phyloP scores from a whole-genome alignment of 1,284 basidiomycete genomes.

The Laetiporus sulphureus region DNA sequence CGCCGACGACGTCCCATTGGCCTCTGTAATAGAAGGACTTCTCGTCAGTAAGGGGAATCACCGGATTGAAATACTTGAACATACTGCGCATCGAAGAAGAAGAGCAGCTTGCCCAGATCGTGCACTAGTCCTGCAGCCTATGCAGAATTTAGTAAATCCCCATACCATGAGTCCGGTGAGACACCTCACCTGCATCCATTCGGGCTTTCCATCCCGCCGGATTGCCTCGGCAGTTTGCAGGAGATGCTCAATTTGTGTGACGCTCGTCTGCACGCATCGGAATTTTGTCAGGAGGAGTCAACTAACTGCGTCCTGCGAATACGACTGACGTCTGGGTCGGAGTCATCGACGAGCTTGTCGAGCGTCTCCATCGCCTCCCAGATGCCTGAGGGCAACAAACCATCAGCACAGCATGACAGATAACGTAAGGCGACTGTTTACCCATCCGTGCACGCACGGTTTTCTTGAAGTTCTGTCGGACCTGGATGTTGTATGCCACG shows the following conservation, averaged over 20 bases:
- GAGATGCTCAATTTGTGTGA: slow-evolving; percentile 87
- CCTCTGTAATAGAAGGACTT: slow-evolving; percentile 35
- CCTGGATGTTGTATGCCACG: slow-evolving; percentile 74
- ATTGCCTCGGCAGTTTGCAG: slow-evolving; percentile 92
- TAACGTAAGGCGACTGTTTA: slow-evolving; percentile 13
- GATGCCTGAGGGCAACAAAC: slow-evolving; percentile 31
- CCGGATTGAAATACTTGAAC: slow-evolving; percentile 10
- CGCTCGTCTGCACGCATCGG: slow-evolving; percentile 57
- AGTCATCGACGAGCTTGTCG: slow-evolving; percentile 84
- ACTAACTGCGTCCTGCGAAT: slow-evolving; percentile 18
- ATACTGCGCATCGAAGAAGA: slow-evolving; percentile 70
- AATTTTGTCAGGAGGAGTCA: no score
- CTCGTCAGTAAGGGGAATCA: slow-evolving; percentile 4
- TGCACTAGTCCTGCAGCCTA: slow-evolving; percentile 80
- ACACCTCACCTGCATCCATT: slow-evolving; percentile 71
- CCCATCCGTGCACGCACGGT: slow-evolving; percentile 62
- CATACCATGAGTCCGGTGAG: no score
- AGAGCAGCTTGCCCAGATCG: slow-evolving; percentile 81
- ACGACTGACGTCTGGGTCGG: slow-evolving; percentile 67
- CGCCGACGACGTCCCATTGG: slow-evolving; percentile 90
- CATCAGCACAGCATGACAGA: no score
- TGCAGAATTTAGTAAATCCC: no score
- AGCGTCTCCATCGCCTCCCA: slow-evolving; percentile 93
- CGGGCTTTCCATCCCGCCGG: slow-evolving; percentile 81
- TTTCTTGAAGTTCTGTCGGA: slow-evolving; percentile 67